Conservation (phyloP, 257 asterid species). For the Lycium ferocissimum region DNA sequence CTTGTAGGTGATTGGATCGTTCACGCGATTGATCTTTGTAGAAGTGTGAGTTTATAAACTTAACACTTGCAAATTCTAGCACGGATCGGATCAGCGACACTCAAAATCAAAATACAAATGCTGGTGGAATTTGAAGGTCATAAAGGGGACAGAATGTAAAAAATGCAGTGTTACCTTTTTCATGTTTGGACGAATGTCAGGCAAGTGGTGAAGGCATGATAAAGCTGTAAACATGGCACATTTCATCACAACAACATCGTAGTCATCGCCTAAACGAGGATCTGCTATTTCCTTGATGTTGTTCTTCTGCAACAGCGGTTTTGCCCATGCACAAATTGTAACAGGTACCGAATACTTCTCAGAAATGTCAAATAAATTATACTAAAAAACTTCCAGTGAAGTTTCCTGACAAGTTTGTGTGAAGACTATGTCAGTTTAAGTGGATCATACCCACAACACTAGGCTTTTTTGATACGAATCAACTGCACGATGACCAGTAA, state of each 20-base stretch:
- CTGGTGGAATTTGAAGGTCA: not conserved
- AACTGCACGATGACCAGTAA: conserved; percentile 93
- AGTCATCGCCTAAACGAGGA: conserved; percentile 67
- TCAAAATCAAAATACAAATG: not conserved
- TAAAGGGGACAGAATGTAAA: not conserved
- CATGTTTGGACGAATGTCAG: conserved; percentile 86
- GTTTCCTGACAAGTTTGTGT: not conserved
- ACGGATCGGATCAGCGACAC: not conserved
- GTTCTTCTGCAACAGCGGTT: conserved; percentile 73
- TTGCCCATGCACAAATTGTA: conserved; percentile 58
- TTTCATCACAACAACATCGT: conserved; percentile 63
- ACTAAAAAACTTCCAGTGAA: not conserved
- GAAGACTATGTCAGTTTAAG: not conserved
- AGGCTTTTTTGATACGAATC: conserved; percentile 82
- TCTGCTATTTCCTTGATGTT: conserved; percentile 70
- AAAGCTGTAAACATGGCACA: conserved; percentile 80
- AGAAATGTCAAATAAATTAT: not conserved
- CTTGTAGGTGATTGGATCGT: not conserved
- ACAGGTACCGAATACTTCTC: not conserved
- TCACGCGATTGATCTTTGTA: not conserved
- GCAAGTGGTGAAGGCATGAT: conserved; percentile 80
- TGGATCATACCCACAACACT: conserved; percentile 82
- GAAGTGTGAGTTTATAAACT: not conserved
- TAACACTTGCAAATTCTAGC: not conserved
- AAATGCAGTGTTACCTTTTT: conserved; percentile 51